These are phyloP conservation scores for Cystofilobasidium bisporidii DNA, from an alignment of 768 basidiomycete genomes.

Conservation along the genomic window DNA sequence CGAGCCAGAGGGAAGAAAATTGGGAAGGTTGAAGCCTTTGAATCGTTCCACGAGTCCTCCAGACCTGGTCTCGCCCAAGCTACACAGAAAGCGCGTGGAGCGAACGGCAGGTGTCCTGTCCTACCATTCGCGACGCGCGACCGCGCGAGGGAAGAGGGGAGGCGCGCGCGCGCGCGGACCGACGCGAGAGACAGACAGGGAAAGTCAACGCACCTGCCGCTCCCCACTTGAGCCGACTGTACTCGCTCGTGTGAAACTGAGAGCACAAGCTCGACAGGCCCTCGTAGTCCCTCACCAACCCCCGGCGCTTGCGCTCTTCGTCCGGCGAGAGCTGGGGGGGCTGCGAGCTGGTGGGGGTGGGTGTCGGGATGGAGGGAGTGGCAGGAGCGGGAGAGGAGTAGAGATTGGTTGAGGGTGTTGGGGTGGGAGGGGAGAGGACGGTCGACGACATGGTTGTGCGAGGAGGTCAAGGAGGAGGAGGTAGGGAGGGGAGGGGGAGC, in stretches of 20 bases:
- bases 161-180: too few relatives aligned
- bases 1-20: too few relatives aligned
- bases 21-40: too few relatives aligned
- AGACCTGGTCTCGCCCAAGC: too few relatives aligned
- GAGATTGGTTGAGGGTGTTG: neutral
- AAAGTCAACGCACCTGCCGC: conserved; percentile 34
- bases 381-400: neutral
- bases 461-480: neutral
- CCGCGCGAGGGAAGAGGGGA: too few relatives aligned
- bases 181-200: conserved; percentile 4
- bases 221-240: conserved; percentile 61
- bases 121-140: too few relatives aligned
- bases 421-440: neutral
- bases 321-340: neutral
- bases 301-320: conserved; percentile 8
- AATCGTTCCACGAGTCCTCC: too few relatives aligned
- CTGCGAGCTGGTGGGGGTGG: neutral
- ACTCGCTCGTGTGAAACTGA: conserved; percentile 64
- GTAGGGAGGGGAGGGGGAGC: neutral
- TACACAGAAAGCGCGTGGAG: too few relatives aligned
- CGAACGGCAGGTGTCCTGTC: too few relatives aligned
- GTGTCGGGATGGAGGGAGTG: neutral
- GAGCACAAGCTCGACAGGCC: conserved; percentile 53
- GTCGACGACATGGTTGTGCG: neutral
- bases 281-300: conserved; percentile 7